A percentile compares a stretch with the other conserved stretches of the same genome.
phyloP scores from a whole-genome alignment of 257 asterid genomes.

The Henckelia pumila region DNA sequence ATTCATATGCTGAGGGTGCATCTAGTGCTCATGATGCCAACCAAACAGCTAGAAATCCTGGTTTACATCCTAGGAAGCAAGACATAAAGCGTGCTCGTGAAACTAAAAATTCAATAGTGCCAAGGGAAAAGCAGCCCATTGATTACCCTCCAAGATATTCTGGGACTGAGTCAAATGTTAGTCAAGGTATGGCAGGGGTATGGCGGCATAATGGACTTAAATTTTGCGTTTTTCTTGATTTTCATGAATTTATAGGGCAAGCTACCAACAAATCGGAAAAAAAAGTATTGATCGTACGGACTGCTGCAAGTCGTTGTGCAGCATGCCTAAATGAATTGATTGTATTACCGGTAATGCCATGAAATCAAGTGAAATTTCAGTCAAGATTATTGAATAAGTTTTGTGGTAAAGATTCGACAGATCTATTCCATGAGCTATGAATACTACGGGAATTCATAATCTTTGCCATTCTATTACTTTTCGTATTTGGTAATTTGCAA shows the following conservation, averaged over 20 bases:
- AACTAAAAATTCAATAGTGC: conserved; percentile 13
- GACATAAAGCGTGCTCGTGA: background rate
- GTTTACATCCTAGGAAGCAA: background rate
- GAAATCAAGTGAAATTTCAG: background rate
- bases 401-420: too few relatives aligned
- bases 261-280: background rate
- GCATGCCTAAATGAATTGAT: background rate
- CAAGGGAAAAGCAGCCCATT: conserved; percentile 21
- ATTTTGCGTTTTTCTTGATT: background rate
- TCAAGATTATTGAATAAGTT: background rate
- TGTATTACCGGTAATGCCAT: background rate
- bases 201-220: background rate
- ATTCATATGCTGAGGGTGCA: background rate
- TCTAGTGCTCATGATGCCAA: background rate
- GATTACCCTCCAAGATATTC: conserved; percentile 17
- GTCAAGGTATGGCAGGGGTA: conserved; percentile 39
- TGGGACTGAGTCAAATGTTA: conserved; percentile 22
- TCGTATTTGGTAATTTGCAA: background rate
- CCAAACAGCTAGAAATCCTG: background rate
- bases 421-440: background rate
- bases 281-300: background rate
- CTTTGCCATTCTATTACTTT: background rate
- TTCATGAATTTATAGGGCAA: background rate
- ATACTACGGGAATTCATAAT: background rate
- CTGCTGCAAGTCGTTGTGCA: background rate